These are phyloP conservation scores for Melastoma candidum DNA, from an alignment of 441 rosid genomes.

Conservation along the genomic window DNA sequence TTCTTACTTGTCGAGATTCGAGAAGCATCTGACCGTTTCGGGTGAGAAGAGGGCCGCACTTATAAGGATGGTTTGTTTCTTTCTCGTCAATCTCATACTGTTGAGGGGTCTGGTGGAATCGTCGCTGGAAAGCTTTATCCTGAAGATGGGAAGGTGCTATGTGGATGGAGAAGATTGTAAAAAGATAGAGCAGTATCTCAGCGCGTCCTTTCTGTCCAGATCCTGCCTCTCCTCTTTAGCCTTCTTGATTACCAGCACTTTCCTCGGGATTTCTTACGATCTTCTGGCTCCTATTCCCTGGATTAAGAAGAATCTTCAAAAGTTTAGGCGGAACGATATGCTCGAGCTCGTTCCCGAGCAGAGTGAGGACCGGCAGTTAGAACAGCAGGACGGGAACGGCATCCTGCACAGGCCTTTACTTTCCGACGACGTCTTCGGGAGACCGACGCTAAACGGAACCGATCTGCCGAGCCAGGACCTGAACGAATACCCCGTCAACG, in stretches of 20 bases:
- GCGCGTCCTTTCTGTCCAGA: slow-evolving; percentile 78
- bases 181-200: slow-evolving; percentile 91
- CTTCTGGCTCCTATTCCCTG: slow-evolving; percentile 89
- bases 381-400: slow-evolving; percentile 42
- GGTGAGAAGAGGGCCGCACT: slow-evolving; percentile 93
- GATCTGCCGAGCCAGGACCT: slow-evolving; percentile 63
- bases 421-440: slow-evolving; percentile 46
- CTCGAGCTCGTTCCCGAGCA: slow-evolving; percentile 89
- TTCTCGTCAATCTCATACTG: slow-evolving; percentile 86
- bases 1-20: slow-evolving; percentile 86
- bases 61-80: slow-evolving; percentile 95
- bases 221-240: slow-evolving; percentile 93
- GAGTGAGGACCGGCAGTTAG: slow-evolving; percentile 61
- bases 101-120: slow-evolving; percentile 86
- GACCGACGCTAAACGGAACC: slow-evolving; percentile 38
- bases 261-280: slow-evolving; percentile 87
- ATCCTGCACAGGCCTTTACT: slow-evolving; percentile 69
- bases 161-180: slow-evolving; percentile 97
- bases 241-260: slow-evolving; percentile 79
- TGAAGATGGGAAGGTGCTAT: slow-evolving; percentile 86
- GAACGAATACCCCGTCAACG: slow-evolving; percentile 64
- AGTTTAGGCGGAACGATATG: slow-evolving; percentile 88
- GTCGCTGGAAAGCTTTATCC: slow-evolving; percentile 69
- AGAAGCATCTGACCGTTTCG: slow-evolving; percentile 75
- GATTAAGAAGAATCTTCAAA: slow-evolving; percentile 85